Conservation (phyloP, 805 yeast species). For the Tetrapisispora fleetii region DNA sequence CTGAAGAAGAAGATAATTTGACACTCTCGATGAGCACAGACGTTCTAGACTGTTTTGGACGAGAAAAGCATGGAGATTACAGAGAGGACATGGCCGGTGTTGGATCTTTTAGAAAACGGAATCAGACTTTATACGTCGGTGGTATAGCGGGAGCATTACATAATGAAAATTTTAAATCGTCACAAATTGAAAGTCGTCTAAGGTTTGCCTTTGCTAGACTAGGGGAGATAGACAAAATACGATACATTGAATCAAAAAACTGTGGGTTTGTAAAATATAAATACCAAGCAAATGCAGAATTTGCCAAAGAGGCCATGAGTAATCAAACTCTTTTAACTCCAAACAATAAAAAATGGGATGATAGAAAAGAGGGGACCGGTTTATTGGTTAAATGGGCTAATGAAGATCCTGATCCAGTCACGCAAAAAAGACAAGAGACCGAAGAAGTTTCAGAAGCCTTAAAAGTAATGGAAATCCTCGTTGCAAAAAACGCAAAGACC, state of each 20-base stretch:
- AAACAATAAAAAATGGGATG: conserved; percentile 41
- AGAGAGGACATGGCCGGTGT: conserved; percentile 93
- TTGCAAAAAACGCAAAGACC: not conserved
- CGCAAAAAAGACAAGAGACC: conserved; percentile 21
- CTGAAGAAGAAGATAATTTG: conserved; percentile 46
- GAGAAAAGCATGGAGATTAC: conserved; percentile 74
- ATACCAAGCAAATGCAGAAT: conserved; percentile 71
- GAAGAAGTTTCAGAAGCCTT: conserved; percentile 19
- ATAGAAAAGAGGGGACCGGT: conserved; percentile 36
- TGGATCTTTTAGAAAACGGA: conserved; percentile 64
- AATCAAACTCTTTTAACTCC: conserved; percentile 54
- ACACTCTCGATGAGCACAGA: conserved; percentile 38
- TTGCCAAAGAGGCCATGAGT: conserved; percentile 92
- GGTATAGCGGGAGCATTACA: conserved; percentile 35
- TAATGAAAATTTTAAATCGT: conserved; percentile 30
- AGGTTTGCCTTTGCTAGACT: conserved; percentile 46
- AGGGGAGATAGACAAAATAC: conserved; percentile 64
- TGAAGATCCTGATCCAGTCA: conserved; percentile 69
- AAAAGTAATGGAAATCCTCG: conserved; percentile 8
- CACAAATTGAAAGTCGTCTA: conserved; percentile 33
- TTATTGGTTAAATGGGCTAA: conserved; percentile 70
- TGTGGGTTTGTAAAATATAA: conserved; percentile 73
- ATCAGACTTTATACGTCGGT: conserved; percentile 74
- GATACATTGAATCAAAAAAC: conserved; percentile 49
- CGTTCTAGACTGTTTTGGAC: conserved; percentile 76